Percentiles rank a stretch among this genome's conserved stretches.
These are phyloP conservation scores for Euphorbia tirucalli DNA, from an alignment of 345 rosid genomes.

Conservation along the genomic window DNA sequence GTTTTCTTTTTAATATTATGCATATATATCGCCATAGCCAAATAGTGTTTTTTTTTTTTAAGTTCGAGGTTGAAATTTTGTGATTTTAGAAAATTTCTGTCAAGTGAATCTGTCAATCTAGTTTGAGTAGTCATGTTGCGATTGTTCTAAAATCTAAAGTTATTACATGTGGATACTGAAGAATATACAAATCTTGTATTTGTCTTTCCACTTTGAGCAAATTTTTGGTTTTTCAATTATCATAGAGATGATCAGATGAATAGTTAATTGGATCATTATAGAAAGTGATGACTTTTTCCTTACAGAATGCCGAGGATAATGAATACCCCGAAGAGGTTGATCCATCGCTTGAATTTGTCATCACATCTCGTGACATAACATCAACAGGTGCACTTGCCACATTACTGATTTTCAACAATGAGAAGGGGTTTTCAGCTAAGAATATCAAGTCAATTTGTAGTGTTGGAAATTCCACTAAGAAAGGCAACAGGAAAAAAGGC, in stretches of 20 bases:
- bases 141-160: conserved; percentile 28
- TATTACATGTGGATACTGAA: background rate
- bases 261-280: background rate
- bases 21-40: no score
- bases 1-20: no score
- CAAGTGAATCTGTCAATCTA: no score
- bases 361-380: conserved; percentile 70
- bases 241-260: background rate
- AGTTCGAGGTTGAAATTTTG: background rate
- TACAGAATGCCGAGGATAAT: conserved; percentile 74
- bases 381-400: conserved; percentile 66
- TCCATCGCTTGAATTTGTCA: conserved; percentile 70
- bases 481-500: conserved; percentile 58
- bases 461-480: conserved; percentile 68
- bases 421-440: conserved; percentile 54
- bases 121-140: conserved; percentile 4
- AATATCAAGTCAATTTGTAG: conserved; percentile 68
- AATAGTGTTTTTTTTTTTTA: background rate
- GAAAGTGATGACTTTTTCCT: background rate
- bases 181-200: background rate
- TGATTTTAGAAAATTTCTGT: background rate
- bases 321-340: conserved; percentile 56
- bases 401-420: conserved; percentile 61
- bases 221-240: background rate
- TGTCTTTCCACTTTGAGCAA: background rate